Percentiles rank a stretch among this genome's conserved stretches.
phyloP scores from a whole-genome alignment of 768 basidiomycete genomes.

The Polyporus arcularius region DNA sequence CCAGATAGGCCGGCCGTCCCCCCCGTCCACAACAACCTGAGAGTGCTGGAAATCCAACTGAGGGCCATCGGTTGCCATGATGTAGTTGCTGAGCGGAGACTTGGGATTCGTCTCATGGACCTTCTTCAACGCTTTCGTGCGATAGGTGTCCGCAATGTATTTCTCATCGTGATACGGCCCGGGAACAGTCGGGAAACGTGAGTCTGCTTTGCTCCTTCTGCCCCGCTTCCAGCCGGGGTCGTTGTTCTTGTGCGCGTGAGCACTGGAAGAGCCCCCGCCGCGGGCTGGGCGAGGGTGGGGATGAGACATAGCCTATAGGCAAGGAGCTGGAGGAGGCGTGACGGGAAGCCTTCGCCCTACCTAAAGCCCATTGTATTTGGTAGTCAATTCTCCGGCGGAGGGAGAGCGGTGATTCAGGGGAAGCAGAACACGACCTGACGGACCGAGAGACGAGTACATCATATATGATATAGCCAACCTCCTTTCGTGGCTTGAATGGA shows the following conservation, averaged over 20 bases:
- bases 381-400: slow-evolving; percentile 18
- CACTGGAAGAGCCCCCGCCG: slow-evolving; percentile 16
- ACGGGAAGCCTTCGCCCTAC: background rate
- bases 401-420: slow-evolving; percentile 12
- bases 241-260: slow-evolving; percentile 19
- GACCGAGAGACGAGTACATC: too few relatives aligned
- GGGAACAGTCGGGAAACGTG: slow-evolving; percentile 18
- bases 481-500: too few relatives aligned
- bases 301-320: background rate
- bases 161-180: slow-evolving; percentile 39
- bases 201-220: slow-evolving; percentile 1
- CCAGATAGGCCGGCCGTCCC: slow-evolving; percentile 37
- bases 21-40: slow-evolving; percentile 28
- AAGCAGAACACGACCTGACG: background rate
- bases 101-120: slow-evolving; percentile 49
- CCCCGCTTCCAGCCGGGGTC: slow-evolving; percentile 11
- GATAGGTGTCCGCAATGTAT: slow-evolving; percentile 33
- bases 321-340: background rate
- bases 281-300: slow-evolving; percentile 7
- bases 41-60: slow-evolving; percentile 31
- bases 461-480: too few relatives aligned
- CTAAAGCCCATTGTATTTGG: slow-evolving; percentile 11
- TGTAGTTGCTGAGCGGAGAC: slow-evolving; percentile 49
- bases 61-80: slow-evolving; percentile 21
- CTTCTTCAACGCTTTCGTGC: slow-evolving; percentile 30